phyloP scores from a whole-genome alignment of 1,284 basidiomycete species.

The Puccinia triticina region DNA sequence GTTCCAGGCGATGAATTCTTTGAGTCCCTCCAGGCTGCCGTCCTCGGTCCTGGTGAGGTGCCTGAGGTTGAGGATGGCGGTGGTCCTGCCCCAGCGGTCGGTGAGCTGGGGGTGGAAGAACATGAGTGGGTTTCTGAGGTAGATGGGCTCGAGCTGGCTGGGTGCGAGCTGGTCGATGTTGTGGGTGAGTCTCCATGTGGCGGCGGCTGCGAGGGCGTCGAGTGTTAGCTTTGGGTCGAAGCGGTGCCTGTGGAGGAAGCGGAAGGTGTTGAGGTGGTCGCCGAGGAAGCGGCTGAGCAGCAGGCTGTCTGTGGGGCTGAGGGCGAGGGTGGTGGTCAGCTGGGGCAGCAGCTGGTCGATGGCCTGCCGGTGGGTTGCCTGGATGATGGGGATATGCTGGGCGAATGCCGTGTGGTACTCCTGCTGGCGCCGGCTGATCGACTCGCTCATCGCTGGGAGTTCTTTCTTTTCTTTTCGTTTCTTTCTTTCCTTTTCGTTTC shows the following conservation, averaged over 20 bases:
- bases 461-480: neutral
- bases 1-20: slow-evolving; percentile 58
- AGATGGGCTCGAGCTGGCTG: slow-evolving; percentile 57
- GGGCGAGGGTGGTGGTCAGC: slow-evolving; percentile 4
- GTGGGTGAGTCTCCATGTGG: slow-evolving; percentile 57
- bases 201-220: slow-evolving; percentile 53
- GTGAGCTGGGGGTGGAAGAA: slow-evolving; percentile 57
- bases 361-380: slow-evolving; percentile 1
- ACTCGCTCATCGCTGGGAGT: neutral
- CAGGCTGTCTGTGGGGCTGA: too few relatives aligned
- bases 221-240: slow-evolving; percentile 55
- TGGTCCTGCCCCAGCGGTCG: slow-evolving; percentile 57
- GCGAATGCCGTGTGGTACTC: slow-evolving; percentile 15
- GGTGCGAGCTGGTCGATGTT: slow-evolving; percentile 56
- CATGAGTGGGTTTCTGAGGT: slow-evolving; percentile 58
- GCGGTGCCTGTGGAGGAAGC: slow-evolving; percentile 55
- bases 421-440: neutral
- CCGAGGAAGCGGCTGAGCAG: slow-evolving; percentile 8
- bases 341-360: slow-evolving; percentile 25
- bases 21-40: slow-evolving; percentile 56
- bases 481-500: too few relatives aligned
- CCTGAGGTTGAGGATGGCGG: slow-evolving; percentile 57
- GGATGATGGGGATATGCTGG: neutral
- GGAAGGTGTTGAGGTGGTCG: slow-evolving; percentile 54
- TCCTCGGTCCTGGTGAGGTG: slow-evolving; percentile 56